Base-by-base conservation (phyloP, 2,329 filamentous ascomycete species). In the Amylocarpus encephaloides region DNA sequence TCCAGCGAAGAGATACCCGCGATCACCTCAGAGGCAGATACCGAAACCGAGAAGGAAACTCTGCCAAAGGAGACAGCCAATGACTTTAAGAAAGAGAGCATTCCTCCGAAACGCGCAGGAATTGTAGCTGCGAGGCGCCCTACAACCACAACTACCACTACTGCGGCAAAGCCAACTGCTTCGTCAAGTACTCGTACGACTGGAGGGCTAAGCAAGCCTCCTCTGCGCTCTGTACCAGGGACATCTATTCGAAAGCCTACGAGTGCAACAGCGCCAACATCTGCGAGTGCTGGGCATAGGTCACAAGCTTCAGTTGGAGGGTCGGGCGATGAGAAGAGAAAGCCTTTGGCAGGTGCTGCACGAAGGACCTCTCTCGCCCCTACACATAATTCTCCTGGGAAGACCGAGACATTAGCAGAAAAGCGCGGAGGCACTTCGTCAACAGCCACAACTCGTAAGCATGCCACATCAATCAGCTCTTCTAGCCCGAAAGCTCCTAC, bases 401-500 rank as follows among this genome's bases (percentile, higher is more conserved):
- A 63, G 47, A 36, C 60, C 5, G 59, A 62, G 41, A 54, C 60
- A 15, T 43, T 60, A 13, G 58, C 63, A 15, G 63, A 63, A 51
- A 64, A 63, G 45, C 54, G 63, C 43, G 56, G 55, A 46, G 57
- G 46, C 19, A 34, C 57, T 49, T 35, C 58, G 10, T 51, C 56
- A 12, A 53, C 58, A 13, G 55, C 68, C 40, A 62, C 70, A 10
- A 59, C 66, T 40, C 60, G 64, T 38, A 66, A 63, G 40, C 60
- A 64, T 36, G 53, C 60, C 16, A 57, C 57, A 15, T 59, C 61
- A 19, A 49, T 56, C 7, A 60, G 56, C 41, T 59, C 61, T 11
- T 52, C 69, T 18, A 65, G 67, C 19, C 66, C 70, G 34, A 66
- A 71, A 15, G 53, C 64, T 42, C 59, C 66, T 35, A 52, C 64